These are phyloP conservation scores for Oenanthe sinensis DNA, from an alignment of 129 eudicot species.

Conservation along the genomic window DNA sequence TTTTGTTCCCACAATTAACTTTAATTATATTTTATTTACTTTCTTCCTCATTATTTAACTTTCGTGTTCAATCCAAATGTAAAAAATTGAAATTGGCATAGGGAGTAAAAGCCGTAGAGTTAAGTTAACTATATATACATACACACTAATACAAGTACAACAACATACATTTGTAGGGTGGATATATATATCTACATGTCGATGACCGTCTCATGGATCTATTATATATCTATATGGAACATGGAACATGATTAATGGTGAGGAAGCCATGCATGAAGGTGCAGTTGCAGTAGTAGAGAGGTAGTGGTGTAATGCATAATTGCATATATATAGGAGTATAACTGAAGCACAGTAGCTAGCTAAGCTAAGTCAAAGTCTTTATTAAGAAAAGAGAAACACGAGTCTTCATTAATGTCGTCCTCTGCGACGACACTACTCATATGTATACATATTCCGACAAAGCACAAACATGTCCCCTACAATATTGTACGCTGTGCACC, in stretches of 20 bases:
- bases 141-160: no score
- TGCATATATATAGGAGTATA: not conserved
- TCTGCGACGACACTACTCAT: not conserved
- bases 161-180: no score
- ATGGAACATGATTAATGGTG: not conserved
- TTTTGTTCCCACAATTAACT: no score
- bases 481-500: not conserved
- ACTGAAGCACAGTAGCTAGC: not conserved
- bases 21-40: no score
- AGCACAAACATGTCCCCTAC: constrained; percentile 4
- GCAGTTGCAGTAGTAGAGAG: not conserved
- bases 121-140: no score
- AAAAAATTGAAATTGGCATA: no score
- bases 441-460: not conserved
- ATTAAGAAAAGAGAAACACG: constrained; percentile 1
- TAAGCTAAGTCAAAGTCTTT: not conserved
- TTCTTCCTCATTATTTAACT: no score
- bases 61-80: no score
- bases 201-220: no score
- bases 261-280: constrained; percentile 5
- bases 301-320: not conserved
- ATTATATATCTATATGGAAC: no score
- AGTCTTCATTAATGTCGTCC: constrained; percentile 5
- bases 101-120: no score
- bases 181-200: no score